Evolutionary conservation across 169 alveolate species (phyloP), one percentile per base, ranked within the genome.

Genomic region (Toxoplasma gondii): DNA sequence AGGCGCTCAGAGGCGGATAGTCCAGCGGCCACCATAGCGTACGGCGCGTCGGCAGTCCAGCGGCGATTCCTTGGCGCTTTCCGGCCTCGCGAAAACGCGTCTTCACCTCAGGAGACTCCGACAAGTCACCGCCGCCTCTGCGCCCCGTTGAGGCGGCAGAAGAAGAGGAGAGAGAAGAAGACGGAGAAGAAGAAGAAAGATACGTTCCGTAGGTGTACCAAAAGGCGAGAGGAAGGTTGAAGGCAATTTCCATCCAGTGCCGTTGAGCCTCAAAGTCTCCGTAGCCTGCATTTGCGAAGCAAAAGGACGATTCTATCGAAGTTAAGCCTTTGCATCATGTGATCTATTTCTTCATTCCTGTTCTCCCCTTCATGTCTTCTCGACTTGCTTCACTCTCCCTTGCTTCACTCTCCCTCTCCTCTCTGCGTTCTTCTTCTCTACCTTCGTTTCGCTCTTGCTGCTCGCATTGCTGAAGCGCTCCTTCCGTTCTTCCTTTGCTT

Each of bases 231-330:
- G 98, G 98, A 49, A 97, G 92, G 82, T 96, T 93, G 45, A 88
- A 88, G 5, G 99, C 97, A 41, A 97, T 91, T 96, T 97, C 98
- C 98, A 97, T 97, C 99, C 99, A 98, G 94, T 97, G 98, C 82
- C 99, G 96, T 91, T 98, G 98, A 10, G 99, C 99, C 94, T 98
- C 99, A 94, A 96, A 98, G 95, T 98, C 99, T 1, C 99, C 99
- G 93, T 88, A 98, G 96, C 86, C 86, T 78, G 45, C 2, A 78
- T 12, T 5, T 1, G 31, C 86, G 74, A 16, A 64, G 9, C 24
- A 64, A 64, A 64, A 27, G 1, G n/a, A 64, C 7, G 22, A 1
- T 31, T 64, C 74, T 22, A 19, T 16, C 34, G 22, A 64, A 1
- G 34, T n/a, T 31, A 64, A 7, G 58, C 74, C 24, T 64, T 16